phyloP scores from a whole-genome alignment of 164 flowering plant species.

The Stephania japonica region DNA sequence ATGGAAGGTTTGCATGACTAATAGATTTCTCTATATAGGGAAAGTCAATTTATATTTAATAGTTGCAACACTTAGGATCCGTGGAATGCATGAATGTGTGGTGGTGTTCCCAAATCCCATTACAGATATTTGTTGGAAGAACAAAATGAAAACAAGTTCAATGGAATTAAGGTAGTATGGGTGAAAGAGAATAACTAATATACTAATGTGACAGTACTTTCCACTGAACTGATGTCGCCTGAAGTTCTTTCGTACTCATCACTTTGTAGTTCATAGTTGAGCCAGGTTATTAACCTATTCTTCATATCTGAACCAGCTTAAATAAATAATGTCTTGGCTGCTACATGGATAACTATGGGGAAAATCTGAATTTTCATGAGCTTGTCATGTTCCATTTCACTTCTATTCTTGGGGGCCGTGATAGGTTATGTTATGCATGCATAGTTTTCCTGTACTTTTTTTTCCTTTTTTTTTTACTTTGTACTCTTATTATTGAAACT shows the following conservation, averaged over 20 bases:
- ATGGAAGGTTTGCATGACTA: constrained; percentile 71
- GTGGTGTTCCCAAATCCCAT: neutral
- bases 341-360: neutral
- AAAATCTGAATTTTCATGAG: neutral
- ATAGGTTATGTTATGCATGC: neutral
- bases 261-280: neutral
- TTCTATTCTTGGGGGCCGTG: neutral
- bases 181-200: neutral
- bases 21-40: neutral
- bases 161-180: neutral
- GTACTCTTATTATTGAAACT: neutral
- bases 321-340: neutral
- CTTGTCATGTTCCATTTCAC: neutral
- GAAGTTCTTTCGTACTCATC: neutral
- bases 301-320: neutral
- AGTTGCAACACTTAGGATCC: no score
- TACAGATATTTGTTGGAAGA: neutral
- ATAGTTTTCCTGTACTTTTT: neutral
- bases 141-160: neutral
- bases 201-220: neutral
- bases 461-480: neutral
- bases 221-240: neutral
- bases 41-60: neutral
- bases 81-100: no score
- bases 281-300: neutral